Percentiles rank a stretch among this genome's conserved stretches.
phyloP scores from a whole-genome alignment of 805 yeast species.

The Nakazawaea laoshanensis region DNA sequence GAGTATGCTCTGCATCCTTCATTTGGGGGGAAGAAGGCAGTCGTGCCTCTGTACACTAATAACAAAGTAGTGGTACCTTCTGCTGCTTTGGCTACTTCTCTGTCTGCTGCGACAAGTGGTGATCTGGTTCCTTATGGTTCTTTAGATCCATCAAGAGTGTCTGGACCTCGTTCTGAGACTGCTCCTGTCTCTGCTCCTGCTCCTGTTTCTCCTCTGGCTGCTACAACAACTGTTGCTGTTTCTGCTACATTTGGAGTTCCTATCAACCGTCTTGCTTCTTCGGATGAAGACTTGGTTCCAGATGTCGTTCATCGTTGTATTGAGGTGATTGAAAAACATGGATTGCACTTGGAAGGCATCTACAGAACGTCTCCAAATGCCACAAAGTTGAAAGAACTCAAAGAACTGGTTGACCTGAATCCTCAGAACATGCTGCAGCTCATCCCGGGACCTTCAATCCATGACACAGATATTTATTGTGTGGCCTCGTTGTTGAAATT shows the following conservation, averaged over 20 bases:
- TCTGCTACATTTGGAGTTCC: slow-evolving; percentile 72
- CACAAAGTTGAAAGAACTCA: slow-evolving; percentile 63
- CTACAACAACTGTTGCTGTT: slow-evolving; percentile 20
- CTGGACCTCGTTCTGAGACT: neutral
- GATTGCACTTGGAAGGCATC: slow-evolving; percentile 80
- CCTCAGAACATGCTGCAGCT: slow-evolving; percentile 51
- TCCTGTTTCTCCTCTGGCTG: slow-evolving; percentile 18
- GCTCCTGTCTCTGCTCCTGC: neutral
- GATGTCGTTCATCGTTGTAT: slow-evolving; percentile 83
- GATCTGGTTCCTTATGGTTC: neutral
- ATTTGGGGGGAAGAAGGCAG: slow-evolving; percentile 24
- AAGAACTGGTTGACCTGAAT: slow-evolving; percentile 63
- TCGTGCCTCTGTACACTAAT: neutral
- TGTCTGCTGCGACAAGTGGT: neutral
- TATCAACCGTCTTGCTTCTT: slow-evolving; percentile 65
- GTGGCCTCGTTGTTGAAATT: slow-evolving; percentile 84
- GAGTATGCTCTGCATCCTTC: slow-evolving; percentile 68
- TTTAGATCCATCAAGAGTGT: neutral
- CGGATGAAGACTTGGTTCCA: slow-evolving; percentile 90
- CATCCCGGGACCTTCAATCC: slow-evolving; percentile 47
- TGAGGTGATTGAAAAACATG: slow-evolving; percentile 76
- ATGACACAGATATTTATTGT: slow-evolving; percentile 76
- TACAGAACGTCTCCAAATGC: slow-evolving; percentile 81
- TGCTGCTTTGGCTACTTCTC: slow-evolving; percentile 1
- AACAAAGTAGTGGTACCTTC: slow-evolving; percentile 9